phyloP scores from a whole-genome alignment of 2,329 filamentous ascomycete genomes.

The Phoma herbarum region DNA sequence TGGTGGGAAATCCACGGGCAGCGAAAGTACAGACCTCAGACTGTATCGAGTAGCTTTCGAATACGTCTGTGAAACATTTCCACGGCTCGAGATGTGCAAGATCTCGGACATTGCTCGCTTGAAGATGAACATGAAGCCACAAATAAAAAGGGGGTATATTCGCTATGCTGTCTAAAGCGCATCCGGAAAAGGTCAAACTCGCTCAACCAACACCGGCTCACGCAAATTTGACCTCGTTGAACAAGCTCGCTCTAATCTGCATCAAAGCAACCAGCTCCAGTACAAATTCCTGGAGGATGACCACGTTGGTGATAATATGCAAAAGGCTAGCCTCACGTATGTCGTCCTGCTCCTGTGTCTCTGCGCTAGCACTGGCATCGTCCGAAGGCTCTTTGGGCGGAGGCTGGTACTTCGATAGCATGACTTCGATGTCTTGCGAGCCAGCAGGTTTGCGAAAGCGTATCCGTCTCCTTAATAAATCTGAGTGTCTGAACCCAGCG shows the following conservation, averaged over 20 bases:
- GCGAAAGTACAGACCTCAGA: constrained; percentile 7
- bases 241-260: constrained; percentile 59
- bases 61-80: constrained; percentile 2
- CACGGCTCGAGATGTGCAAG: constrained; percentile 5
- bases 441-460: constrained; percentile 42
- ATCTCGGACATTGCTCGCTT: constrained; percentile 8
- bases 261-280: constrained; percentile 59
- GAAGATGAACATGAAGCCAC: constrained; percentile 1
- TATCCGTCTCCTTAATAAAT: constrained; percentile 48
- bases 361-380: constrained; percentile 28
- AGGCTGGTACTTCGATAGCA: constrained; percentile 48
- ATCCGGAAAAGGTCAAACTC: constrained; percentile 12
- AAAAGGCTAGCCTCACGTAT: constrained; percentile 56
- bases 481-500: constrained; percentile 40
- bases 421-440: constrained; percentile 42
- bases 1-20: constrained; percentile 19
- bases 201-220: constrained; percentile 25
- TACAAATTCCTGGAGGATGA: constrained; percentile 61
- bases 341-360: constrained; percentile 36
- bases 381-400: constrained; percentile 41
- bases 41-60: constrained; percentile 7
- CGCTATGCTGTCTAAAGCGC: constrained; percentile 24
- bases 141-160: constrained; percentile 35
- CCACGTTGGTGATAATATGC: constrained; percentile 61
- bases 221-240: constrained; percentile 56